These are phyloP conservation scores for Pseudogymnoascus sp. DNA, from an alignment of 2,329 filamentous ascomycete species.

Conservation along the genomic window DNA sequence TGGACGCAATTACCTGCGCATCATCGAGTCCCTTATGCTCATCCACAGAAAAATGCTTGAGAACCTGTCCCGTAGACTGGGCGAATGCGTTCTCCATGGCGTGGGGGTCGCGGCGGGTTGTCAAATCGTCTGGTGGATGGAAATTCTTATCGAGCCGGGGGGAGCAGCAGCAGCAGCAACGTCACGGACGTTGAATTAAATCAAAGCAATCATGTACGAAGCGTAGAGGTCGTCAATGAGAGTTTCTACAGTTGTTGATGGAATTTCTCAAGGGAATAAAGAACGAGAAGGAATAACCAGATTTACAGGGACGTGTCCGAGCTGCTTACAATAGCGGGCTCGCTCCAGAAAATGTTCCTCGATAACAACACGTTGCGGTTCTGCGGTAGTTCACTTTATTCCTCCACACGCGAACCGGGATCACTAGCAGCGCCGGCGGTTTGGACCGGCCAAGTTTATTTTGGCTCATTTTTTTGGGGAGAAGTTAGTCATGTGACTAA, in stretches of 20 bases:
- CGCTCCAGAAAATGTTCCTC: background rate
- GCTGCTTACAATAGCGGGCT: background rate
- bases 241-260: background rate
- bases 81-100: conserved; percentile 57
- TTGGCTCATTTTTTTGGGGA: background rate
- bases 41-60: conserved; percentile 51
- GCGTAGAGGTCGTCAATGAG: background rate
- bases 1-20: conserved; percentile 47
- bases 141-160: background rate
- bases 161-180: background rate
- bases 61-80: conserved; percentile 48
- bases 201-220: conserved; percentile 5
- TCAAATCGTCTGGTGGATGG: background rate
- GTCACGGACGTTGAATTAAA: conserved; percentile 6
- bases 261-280: background rate
- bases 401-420: background rate
- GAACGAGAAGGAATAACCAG: background rate
- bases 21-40: conserved; percentile 48
- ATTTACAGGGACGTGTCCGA: background rate
- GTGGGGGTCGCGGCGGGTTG: conserved; percentile 1
- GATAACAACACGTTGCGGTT: conserved; percentile 1
- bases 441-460: background rate
- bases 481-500: background rate
- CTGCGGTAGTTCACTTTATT: background rate
- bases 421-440: background rate